These are phyloP conservation scores for Carex scoparia DNA, from an alignment of 176 grass and related monocot genomes.

Conservation along the genomic window DNA sequence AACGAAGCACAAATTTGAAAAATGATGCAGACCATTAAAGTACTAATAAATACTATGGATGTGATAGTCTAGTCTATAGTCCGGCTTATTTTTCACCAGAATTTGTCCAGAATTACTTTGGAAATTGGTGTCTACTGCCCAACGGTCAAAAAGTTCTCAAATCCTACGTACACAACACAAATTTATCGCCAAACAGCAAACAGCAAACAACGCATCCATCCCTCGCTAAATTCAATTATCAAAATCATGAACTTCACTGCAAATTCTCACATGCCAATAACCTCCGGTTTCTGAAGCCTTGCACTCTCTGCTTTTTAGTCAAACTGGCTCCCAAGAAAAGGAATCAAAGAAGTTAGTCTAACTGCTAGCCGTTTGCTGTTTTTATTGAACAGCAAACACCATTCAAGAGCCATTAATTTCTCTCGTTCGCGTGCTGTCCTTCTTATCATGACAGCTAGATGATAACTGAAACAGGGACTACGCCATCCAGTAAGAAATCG, in stretches of 20 bases:
- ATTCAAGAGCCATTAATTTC: background rate
- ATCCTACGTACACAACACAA: background rate
- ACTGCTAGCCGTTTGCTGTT: conserved; percentile 3
- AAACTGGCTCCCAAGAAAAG: background rate
- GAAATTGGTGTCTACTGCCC: background rate
- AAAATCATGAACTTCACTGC: no score
- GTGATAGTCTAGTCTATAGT: background rate
- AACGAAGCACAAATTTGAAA: background rate
- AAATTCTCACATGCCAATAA: no score
- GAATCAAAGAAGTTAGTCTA: background rate
- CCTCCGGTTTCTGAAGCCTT: no score
- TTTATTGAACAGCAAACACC: background rate
- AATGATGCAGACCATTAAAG: background rate
- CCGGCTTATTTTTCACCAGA: background rate
- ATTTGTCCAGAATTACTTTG: background rate
- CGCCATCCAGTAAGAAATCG: background rate
- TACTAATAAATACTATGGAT: background rate
- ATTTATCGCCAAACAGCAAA: background rate
- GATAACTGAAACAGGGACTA: background rate
- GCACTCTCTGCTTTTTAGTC: background rate
- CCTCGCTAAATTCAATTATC: background rate
- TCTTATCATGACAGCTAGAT: conserved; percentile 3
- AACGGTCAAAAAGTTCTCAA: background rate
- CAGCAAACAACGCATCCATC: background rate
- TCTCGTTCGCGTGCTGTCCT: conserved; percentile 5